Evolutionary conservation across 441 rosid species (phyloP), one percentile per base, ranked within the genome.

Genomic region (Adansonia gregorii): DNA sequence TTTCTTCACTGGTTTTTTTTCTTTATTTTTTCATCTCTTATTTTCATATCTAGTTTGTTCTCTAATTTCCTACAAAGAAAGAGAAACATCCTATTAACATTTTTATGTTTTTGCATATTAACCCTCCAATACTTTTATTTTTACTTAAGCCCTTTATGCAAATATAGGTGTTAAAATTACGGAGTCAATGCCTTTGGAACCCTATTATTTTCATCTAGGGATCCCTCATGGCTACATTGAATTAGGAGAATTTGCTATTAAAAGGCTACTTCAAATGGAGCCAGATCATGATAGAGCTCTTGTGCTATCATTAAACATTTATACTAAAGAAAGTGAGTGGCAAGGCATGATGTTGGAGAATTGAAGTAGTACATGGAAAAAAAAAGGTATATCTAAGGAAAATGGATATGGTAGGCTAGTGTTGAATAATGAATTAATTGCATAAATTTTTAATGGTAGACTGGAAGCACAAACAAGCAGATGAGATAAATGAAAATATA

Each of bases 141-240:
- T 35, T 4, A 35, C 39, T 35, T 35, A 35, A 3, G 39, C 39
- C 4, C 39, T 35, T 35, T 4, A 35, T 35, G 39, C 39, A 35
- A 35, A 35, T 35, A 35, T 35, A 3, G 39, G 39, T 35, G 39
- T 35, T 35, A 35, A 35, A 35, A 35, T 35, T 35, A 3, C 3
- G 0, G 39, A 35, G 39, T 35, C 4, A n/a, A 19, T 88, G 93
- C 91, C 90, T 5, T 20, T 87, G 72, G 79, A 77, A 72, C 89
- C 89, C 91, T 74, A 87, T 87, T 20, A 75, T 82, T 15, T 82
- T 88, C 83, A 88, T 89, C 11, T 88, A 91, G 93, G 91, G 91
- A 76, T 88, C 93, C 46, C 54, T 88, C 35, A 85, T 89, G 93
- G 85, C 93, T 14, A 87, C 93, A 70, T 68, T 1, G 88, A 83